Percentiles rank a stretch among this genome's conserved stretches.
Evolutionary conservation across 352 stramenopile genomes (phyloP).

Genomic region (Pythium dissotocum): DNA sequence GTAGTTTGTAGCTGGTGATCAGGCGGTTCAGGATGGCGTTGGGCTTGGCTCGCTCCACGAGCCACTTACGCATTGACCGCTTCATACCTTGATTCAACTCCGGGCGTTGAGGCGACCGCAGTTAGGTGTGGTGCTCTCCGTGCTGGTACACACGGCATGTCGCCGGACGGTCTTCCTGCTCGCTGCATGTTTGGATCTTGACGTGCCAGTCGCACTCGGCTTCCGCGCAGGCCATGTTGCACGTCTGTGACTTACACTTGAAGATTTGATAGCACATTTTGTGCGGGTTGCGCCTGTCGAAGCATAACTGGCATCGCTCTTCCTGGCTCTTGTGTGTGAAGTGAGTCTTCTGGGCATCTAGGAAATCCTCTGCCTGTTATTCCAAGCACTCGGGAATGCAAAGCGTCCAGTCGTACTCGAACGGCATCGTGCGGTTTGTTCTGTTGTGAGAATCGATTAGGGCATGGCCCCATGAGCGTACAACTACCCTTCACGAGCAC

Average conservation of each 20-base stretch:
- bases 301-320: background rate
- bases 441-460: too few relatives aligned
- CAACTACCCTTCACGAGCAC: background rate
- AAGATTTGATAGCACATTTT: background rate
- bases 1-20: background rate
- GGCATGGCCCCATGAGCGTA: too few relatives aligned
- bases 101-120: background rate
- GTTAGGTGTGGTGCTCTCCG: background rate
- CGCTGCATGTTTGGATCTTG: background rate
- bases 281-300: background rate
- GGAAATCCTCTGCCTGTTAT: background rate
- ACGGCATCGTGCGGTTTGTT: too few relatives aligned
- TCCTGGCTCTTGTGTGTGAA: background rate
- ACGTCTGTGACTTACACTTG: background rate
- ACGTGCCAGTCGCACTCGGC: background rate
- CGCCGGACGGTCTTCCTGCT: background rate
- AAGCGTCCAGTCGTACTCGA: background rate
- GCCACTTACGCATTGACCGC: background rate
- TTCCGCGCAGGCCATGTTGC: background rate
- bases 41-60: background rate
- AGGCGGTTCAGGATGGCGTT: background rate
- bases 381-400: background rate
- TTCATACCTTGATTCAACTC: background rate
- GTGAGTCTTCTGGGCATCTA: background rate
- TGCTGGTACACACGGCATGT: background rate